Evolutionary conservation across 2,329 filamentous ascomycete species (phyloP).

Genomic region (Colletotrichum tamarilloi): DNA sequence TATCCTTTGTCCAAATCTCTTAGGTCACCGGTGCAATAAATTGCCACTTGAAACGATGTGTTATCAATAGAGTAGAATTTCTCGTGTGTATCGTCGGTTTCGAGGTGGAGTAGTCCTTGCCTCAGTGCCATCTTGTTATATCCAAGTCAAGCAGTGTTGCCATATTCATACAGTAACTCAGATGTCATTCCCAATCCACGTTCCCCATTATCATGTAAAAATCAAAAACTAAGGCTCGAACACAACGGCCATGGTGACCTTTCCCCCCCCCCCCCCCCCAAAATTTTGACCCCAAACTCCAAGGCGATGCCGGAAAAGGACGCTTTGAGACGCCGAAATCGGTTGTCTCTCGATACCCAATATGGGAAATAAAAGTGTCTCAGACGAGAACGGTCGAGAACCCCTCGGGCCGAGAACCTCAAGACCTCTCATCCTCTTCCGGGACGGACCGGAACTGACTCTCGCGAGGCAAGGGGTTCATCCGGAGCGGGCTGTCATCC

Average conservation of each 20-base stretch:
- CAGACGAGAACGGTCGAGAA: not conserved
- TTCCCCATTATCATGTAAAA: not conserved
- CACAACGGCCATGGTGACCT: not conserved
- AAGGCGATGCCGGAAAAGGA: conserved; percentile 11
- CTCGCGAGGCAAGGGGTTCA: conserved; percentile 17
- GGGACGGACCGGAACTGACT: conserved; percentile 19
- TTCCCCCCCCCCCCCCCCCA: too few relatives aligned
- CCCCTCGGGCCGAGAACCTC: not conserved
- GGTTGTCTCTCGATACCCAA: not conserved
- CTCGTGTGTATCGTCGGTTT: not conserved
- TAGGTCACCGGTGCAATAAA: not conserved
- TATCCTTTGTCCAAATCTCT: not conserved
- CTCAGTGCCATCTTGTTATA: not conserved
- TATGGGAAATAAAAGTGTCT: not conserved
- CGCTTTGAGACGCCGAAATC: not conserved
- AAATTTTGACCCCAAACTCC: conserved; percentile 8
- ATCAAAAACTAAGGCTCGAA: not conserved
- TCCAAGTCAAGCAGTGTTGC: not conserved
- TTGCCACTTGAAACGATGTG: not conserved
- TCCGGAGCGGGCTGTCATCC: conserved; percentile 36
- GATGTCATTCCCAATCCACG: not conserved
- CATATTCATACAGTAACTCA: not conserved
- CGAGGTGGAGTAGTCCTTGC: not conserved
- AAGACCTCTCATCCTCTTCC: conserved; percentile 25
- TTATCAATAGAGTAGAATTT: not conserved